Evolutionary conservation across 352 stramenopile species (phyloP).

Genomic region (Phytopythium aichiense): DNA sequence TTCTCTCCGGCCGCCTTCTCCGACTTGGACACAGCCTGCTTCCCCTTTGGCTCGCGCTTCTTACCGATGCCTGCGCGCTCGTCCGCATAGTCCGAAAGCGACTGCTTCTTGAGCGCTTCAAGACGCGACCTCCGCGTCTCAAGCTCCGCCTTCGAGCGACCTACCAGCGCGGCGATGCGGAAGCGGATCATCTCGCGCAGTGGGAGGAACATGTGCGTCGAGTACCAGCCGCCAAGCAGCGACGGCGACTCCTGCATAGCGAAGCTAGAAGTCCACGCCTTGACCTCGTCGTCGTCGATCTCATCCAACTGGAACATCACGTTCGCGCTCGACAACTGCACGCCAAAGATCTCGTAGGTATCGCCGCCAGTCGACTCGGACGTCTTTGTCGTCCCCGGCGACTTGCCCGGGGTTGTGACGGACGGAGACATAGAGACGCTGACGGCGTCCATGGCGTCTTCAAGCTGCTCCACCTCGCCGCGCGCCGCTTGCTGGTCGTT

Average conservation of each 20-base stretch:
- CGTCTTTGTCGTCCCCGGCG: background rate
- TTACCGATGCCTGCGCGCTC: slow-evolving; percentile 25
- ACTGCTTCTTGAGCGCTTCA: slow-evolving; percentile 69
- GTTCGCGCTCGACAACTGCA: slow-evolving; percentile 65
- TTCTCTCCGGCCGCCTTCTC: slow-evolving; percentile 1
- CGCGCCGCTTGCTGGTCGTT: slow-evolving; percentile 34
- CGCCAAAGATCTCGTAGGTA: slow-evolving; percentile 66
- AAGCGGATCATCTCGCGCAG: slow-evolving; percentile 74
- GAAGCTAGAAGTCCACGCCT: slow-evolving; percentile 50
- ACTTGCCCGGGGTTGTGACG: slow-evolving; percentile 5
- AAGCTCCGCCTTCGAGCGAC: slow-evolving; percentile 64
- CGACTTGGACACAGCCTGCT: slow-evolving; percentile 10
- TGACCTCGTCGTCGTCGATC: slow-evolving; percentile 65
- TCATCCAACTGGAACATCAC: slow-evolving; percentile 74
- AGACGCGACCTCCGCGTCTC: slow-evolving; percentile 61
- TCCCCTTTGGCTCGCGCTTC: slow-evolving; percentile 13
- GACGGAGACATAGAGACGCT: slow-evolving; percentile 10
- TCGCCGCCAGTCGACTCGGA: slow-evolving; percentile 17
- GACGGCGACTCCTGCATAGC: slow-evolving; percentile 35
- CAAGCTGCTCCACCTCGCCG: slow-evolving; percentile 16
- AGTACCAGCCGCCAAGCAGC: slow-evolving; percentile 72
- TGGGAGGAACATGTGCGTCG: slow-evolving; percentile 74
- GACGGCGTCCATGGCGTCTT: slow-evolving; percentile 22
- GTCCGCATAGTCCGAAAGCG: slow-evolving; percentile 50
- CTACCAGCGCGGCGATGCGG: slow-evolving; percentile 67